These are phyloP conservation scores for Exidia glandulosa DNA, from an alignment of 768 basidiomycete species.

Conservation along the genomic window DNA sequence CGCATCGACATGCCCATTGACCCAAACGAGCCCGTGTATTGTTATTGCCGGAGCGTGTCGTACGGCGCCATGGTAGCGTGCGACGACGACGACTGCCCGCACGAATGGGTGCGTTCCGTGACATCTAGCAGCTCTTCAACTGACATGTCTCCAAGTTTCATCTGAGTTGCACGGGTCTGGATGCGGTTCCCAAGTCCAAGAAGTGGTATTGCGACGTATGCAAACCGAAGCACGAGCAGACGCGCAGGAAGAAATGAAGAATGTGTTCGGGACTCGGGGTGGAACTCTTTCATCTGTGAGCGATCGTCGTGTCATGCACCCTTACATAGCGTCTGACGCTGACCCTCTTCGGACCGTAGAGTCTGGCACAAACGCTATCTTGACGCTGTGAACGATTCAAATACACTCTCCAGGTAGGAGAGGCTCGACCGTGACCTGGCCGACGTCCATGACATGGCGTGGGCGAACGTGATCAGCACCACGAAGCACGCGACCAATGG, in stretches of 20 bases:
- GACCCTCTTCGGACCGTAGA: too few species aligned
- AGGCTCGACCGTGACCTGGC: too few species aligned
- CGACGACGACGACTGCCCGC: conserved; percentile 67
- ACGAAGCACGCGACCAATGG: too few species aligned
- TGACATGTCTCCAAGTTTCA: not conserved
- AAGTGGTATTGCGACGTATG: not conserved
- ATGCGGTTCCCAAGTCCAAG: not conserved
- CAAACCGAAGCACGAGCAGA: not conserved
- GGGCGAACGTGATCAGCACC: too few species aligned
- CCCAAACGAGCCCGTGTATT: conserved; percentile 54
- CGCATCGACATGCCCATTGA: conserved; percentile 12
- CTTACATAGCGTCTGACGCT: too few species aligned
- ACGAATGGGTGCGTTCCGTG: conserved; percentile 83
- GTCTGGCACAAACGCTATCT: too few species aligned
- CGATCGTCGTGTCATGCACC: too few species aligned
- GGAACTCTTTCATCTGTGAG: too few species aligned
- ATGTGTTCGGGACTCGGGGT: too few species aligned
- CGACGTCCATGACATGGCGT: too few species aligned
- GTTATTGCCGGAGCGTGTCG: conserved; percentile 72
- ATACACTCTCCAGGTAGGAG: too few species aligned
- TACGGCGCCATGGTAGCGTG: conserved; percentile 95
- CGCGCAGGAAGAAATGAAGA: not conserved
- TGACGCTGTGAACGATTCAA: too few species aligned
- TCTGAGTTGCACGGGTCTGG: not conserved
- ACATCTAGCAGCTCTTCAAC: conserved; percentile 46